Conservation (phyloP, 306 rosid species). For the Hylodesmum podocarpum region DNA sequence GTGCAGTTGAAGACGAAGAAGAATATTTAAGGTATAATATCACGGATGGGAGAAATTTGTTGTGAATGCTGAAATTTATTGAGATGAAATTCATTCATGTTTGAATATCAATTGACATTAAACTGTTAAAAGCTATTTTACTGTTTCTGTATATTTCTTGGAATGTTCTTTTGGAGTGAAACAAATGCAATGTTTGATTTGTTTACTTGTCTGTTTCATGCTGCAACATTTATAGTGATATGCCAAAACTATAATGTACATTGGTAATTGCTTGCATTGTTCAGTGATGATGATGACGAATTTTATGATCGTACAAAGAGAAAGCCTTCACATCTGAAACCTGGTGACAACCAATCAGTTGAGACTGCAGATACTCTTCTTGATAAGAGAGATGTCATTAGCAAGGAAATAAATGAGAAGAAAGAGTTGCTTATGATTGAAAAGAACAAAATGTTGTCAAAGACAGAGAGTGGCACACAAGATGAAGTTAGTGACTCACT, state of each 20-base stretch:
- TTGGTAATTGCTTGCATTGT: constrained; percentile 30
- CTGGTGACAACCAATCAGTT: constrained; percentile 60
- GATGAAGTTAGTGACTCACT: constrained; percentile 67
- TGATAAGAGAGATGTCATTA: constrained; percentile 75
- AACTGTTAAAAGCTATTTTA: constrained; percentile 17
- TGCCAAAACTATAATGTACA: constrained; percentile 8
- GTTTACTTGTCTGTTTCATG: background rate
- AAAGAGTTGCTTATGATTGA: constrained; percentile 64
- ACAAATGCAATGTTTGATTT: background rate
- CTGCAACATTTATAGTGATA: constrained; percentile 1
- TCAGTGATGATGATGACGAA: constrained; percentile 87
- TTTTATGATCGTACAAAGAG: constrained; percentile 91
- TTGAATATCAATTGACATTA: constrained; percentile 6
- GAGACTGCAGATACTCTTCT: constrained; percentile 94
- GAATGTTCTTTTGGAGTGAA: background rate
- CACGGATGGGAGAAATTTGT: background rate
- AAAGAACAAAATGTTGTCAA: constrained; percentile 43
- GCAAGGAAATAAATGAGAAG: constrained; percentile 63
- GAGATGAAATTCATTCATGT: background rate
- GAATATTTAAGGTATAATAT: constrained; percentile 61
- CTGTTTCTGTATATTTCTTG: constrained; percentile 1
- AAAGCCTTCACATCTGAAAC: constrained; percentile 54
- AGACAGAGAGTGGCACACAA: constrained; percentile 38
- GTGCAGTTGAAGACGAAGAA: constrained; percentile 72
- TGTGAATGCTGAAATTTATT: background rate